phyloP scores from a whole-genome alignment of 192 early-diverging fungal genomes.

The Coemansia sp. region DNA sequence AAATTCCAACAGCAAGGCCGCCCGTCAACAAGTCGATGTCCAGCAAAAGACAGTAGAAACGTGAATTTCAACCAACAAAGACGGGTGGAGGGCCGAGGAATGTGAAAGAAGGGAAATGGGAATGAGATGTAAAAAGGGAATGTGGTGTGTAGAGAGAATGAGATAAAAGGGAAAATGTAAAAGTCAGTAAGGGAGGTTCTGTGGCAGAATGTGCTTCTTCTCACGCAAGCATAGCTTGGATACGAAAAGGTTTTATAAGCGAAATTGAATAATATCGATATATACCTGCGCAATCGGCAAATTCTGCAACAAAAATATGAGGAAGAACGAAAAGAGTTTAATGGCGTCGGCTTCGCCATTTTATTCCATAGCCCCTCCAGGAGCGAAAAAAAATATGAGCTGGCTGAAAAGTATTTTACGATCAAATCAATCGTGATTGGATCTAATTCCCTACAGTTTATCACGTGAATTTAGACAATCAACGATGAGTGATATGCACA shows the following conservation, averaged over 20 bases:
- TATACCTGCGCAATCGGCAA: constrained; percentile 58
- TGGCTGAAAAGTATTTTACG: background rate
- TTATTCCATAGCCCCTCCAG: constrained; percentile 4
- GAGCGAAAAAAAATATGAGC: background rate
- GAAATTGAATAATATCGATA: constrained; percentile 20
- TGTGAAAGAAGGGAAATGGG: background rate
- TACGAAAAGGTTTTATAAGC: constrained; percentile 8
- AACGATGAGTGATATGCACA: too few relatives aligned
- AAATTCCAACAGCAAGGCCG: background rate
- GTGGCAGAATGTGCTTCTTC: constrained; percentile 50
- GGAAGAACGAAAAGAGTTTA: background rate
- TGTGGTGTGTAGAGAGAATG: constrained; percentile 3
- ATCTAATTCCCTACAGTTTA: background rate
- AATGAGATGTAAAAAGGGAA: background rate
- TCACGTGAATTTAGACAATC: background rate
- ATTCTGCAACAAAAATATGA: constrained; percentile 50
- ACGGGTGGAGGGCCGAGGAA: background rate
- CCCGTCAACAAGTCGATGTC: background rate
- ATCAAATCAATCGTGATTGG: background rate
- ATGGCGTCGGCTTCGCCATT: background rate
- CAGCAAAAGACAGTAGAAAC: background rate
- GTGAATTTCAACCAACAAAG: constrained; percentile 3
- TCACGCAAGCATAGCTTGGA: constrained; percentile 27
- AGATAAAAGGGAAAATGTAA: background rate
- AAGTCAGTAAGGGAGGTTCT: constrained; percentile 21